These are phyloP conservation scores for Domatiomyces catenatus DNA, from an alignment of 2,329 filamentous ascomycete genomes.

Conservation along the genomic window DNA sequence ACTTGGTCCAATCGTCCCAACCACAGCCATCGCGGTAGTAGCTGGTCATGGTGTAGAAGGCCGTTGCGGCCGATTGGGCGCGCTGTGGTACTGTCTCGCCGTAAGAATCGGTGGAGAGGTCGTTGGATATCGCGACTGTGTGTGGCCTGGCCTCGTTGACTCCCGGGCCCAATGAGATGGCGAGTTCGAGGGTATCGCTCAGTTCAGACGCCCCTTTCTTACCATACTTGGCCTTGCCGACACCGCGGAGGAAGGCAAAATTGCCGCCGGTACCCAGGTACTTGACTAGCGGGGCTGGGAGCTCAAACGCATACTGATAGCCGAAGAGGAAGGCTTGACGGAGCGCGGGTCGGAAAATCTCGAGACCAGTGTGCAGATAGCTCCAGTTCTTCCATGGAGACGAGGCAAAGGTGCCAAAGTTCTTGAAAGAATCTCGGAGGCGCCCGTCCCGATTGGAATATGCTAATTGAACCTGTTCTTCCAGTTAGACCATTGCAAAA, in stretches of 20 bases:
- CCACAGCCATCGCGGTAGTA: slow-evolving; percentile 40
- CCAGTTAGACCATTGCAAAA: not conserved
- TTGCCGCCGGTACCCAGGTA: slow-evolving; percentile 36
- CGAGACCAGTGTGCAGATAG: slow-evolving; percentile 30
- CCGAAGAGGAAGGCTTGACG: slow-evolving; percentile 35
- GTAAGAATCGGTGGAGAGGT: slow-evolving; percentile 21
- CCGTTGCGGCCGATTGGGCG: slow-evolving; percentile 24
- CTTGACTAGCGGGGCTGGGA: slow-evolving; percentile 32
- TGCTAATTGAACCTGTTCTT: slow-evolving; percentile 26
- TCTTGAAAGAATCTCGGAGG: slow-evolving; percentile 31
- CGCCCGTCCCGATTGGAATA: slow-evolving; percentile 28
- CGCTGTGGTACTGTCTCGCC: slow-evolving; percentile 28
- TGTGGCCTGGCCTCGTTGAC: slow-evolving; percentile 27
- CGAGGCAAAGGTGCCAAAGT: slow-evolving; percentile 34
- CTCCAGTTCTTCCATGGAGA: slow-evolving; percentile 30
- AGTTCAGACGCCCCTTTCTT: slow-evolving; percentile 20
- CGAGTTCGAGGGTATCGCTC: slow-evolving; percentile 33
- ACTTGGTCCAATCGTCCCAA: slow-evolving; percentile 35
- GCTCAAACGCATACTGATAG: slow-evolving; percentile 41
- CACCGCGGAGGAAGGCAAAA: slow-evolving; percentile 30
- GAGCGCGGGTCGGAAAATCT: slow-evolving; percentile 32
- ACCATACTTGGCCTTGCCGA: slow-evolving; percentile 27
- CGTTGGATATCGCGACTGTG: slow-evolving; percentile 11
- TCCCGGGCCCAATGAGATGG: slow-evolving; percentile 37
- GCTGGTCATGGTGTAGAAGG: slow-evolving; percentile 35